phyloP scores from a whole-genome alignment of 176 grass and related monocot species.

The Eleusine coracana region DNA sequence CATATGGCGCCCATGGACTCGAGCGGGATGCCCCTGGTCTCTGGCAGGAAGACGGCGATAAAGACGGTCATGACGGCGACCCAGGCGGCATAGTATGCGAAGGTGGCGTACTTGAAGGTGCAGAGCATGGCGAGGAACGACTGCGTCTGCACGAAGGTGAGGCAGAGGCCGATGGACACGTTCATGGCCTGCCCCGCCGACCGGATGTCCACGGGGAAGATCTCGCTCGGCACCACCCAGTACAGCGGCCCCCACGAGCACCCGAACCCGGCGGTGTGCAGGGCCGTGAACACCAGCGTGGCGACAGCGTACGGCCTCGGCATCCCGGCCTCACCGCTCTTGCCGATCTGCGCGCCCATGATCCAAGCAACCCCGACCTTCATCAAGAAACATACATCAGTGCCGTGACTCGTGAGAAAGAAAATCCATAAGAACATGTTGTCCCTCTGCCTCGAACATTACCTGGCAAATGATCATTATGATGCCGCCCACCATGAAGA shows the following conservation, averaged over 20 bases:
- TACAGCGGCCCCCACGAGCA: slow-evolving; percentile 83
- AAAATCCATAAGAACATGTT: not conserved
- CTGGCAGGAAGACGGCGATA: slow-evolving; percentile 65
- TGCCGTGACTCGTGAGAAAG: not conserved
- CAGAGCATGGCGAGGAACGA: slow-evolving; percentile 87
- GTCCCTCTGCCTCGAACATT: not conserved
- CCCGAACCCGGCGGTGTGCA: slow-evolving; percentile 65
- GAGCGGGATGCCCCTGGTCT: slow-evolving; percentile 75
- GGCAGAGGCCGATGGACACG: slow-evolving; percentile 53
- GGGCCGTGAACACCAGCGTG: slow-evolving; percentile 55
- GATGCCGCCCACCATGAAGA: slow-evolving; percentile 74
- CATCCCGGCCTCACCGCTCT: slow-evolving; percentile 43
- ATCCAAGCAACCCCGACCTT: slow-evolving; percentile 75
- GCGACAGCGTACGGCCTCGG: slow-evolving; percentile 51
- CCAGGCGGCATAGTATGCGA: slow-evolving; percentile 76
- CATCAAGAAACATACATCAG: not conserved
- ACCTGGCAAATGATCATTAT: slow-evolving; percentile 76
- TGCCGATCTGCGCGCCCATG: slow-evolving; percentile 58
- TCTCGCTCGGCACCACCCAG: slow-evolving; percentile 79
- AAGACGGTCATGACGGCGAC: slow-evolving; percentile 73
- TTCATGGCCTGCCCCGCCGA: slow-evolving; percentile 79
- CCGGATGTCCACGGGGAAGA: slow-evolving; percentile 83
- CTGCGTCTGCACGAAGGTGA: slow-evolving; percentile 82
- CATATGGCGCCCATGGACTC: slow-evolving; percentile 72
- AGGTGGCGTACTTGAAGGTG: slow-evolving; percentile 67